Evolutionary conservation across 2,329 filamentous ascomycete species (phyloP).

Genomic region (Daldinia sp.): DNA sequence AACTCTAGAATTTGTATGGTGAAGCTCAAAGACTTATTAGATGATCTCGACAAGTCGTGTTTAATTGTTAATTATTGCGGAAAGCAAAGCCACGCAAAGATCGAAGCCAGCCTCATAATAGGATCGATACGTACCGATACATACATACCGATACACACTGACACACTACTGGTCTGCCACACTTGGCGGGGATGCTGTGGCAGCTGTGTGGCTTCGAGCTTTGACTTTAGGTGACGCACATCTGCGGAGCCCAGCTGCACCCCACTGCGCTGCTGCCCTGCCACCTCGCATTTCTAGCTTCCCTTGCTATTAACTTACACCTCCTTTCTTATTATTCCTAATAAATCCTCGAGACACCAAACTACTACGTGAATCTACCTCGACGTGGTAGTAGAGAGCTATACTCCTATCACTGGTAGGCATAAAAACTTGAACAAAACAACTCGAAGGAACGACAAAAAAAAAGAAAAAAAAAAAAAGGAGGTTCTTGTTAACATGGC

Average conservation of each 20-base stretch:
- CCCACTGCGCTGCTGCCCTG: neutral
- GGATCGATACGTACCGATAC: neutral
- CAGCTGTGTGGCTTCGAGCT: too few species aligned
- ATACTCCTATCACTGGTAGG: conserved; percentile 76
- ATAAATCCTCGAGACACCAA: conserved; percentile 1
- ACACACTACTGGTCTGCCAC: neutral
- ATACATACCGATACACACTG: neutral
- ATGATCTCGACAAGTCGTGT: neutral
- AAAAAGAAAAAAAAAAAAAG: neutral
- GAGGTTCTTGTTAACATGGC: conserved; percentile 74
- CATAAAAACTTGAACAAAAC: neutral
- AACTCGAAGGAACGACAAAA: neutral
- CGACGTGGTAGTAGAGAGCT: conserved; percentile 93
- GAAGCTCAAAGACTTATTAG: neutral
- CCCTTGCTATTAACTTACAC: neutral
- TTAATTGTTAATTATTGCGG: neutral
- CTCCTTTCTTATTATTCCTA: conserved; percentile 1
- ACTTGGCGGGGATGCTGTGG: neutral
- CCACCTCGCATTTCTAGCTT: neutral
- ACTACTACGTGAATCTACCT: neutral
- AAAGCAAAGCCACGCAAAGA: neutral
- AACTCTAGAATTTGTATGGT: neutral
- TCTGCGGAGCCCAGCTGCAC: conserved; percentile 1
- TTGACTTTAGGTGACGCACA: neutral
- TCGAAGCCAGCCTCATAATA: neutral